Evolutionary conservation across 2,329 filamentous ascomycete species (phyloP).

Genomic region (Diaporthe humulicola): DNA sequence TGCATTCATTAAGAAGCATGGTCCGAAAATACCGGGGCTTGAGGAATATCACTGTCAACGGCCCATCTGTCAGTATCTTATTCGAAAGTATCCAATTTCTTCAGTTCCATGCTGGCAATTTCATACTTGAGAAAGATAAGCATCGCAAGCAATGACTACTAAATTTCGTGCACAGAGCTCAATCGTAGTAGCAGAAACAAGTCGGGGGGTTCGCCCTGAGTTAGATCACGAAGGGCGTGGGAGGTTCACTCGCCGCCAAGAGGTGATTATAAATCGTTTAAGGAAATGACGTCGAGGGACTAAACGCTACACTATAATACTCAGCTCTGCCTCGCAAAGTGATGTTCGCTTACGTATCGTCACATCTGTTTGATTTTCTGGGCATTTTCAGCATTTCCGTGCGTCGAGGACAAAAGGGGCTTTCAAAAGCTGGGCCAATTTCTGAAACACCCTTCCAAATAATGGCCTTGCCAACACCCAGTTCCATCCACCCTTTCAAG

Average conservation of each 20-base stretch:
- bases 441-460: background rate
- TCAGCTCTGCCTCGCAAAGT: background rate
- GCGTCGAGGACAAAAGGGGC: background rate
- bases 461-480: background rate
- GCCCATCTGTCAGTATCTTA: too few species aligned
- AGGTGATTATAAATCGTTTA: background rate
- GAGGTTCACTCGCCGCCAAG: background rate
- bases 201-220: background rate
- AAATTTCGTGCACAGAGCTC: too few species aligned
- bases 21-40: too few species aligned
- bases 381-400: background rate
- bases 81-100: too few species aligned
- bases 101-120: too few species aligned
- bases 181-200: too few species aligned
- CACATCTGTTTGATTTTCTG: background rate
- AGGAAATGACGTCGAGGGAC: background rate
- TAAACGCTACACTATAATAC: background rate
- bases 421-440: background rate
- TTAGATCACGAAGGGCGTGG: background rate
- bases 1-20: too few species aligned
- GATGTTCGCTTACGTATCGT: background rate
- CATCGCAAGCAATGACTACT: too few species aligned
- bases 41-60: too few species aligned
- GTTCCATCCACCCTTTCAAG: constrained; percentile 12
- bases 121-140: too few species aligned